Percentiles rank a stretch among this genome's conserved stretches.
phyloP scores from a whole-genome alignment of 345 rosid species.

The Rhizophora apiculata region DNA sequence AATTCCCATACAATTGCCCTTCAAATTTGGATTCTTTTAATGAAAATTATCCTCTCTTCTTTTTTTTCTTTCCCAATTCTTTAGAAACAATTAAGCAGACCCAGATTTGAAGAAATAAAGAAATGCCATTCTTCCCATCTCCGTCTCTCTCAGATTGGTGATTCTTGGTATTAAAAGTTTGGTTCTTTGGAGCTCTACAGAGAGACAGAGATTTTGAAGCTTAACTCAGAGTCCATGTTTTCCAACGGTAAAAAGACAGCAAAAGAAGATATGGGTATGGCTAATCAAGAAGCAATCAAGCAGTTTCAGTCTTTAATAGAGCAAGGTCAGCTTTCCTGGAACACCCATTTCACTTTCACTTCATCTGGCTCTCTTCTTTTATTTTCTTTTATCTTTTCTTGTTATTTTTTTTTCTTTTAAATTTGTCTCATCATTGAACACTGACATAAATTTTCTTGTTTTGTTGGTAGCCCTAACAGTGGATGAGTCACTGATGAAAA shows the following conservation, averaged over 20 bases:
- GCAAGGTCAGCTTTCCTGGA: conserved; percentile 49
- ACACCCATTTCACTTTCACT: not conserved
- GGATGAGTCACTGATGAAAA: conserved; percentile 58
- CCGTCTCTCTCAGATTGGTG: not conserved
- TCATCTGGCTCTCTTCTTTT: not conserved
- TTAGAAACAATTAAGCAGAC: not conserved
- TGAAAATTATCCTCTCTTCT: too few relatives aligned
- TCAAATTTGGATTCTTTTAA: too few relatives aligned
- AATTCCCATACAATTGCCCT: too few relatives aligned
- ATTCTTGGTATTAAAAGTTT: not conserved
- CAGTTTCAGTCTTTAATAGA: conserved; percentile 68
- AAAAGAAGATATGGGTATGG: conserved; percentile 40
- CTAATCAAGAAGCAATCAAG: conserved; percentile 64
- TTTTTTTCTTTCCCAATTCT: too few relatives aligned
- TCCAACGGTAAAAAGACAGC: conserved; percentile 1
- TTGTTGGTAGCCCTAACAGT: conserved; percentile 37
- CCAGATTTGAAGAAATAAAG: not conserved
- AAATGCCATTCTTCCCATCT: not conserved
- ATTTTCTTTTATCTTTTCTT: conserved; percentile 7
- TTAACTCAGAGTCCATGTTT: not conserved
- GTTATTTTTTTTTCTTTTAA: too few relatives aligned
- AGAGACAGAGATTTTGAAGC: not conserved
- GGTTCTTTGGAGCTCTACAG: too few relatives aligned
- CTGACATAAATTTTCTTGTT: conserved; percentile 10
- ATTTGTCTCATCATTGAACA: conserved; percentile 12